A percentile compares a stretch with the other conserved stretches of the same genome.
Evolutionary conservation across 1,284 basidiomycete species (phyloP).

Genomic region (Cryptococcus floricola): DNA sequence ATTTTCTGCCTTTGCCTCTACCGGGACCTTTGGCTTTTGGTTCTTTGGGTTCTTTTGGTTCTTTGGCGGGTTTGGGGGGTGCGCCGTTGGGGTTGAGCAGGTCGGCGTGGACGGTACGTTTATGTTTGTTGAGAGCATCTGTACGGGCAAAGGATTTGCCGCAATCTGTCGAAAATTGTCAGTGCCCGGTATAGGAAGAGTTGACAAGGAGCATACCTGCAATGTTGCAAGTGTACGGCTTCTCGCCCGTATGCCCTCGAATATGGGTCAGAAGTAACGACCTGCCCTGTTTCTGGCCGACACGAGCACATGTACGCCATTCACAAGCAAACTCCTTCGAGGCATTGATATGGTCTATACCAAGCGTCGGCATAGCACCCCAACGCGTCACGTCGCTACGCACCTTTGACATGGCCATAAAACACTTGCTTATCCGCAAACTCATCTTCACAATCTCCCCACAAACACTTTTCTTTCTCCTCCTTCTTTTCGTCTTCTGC

Average conservation of each 20-base stretch:
- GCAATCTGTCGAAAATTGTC: background rate
- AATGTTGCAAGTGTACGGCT: background rate
- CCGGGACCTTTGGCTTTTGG: background rate
- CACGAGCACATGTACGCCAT: constrained; percentile 2
- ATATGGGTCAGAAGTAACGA: background rate
- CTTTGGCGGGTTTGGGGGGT: background rate
- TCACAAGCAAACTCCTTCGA: background rate
- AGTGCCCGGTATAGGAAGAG: background rate
- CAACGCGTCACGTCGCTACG: background rate
- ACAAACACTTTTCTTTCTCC: background rate
- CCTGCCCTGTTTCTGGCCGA: background rate
- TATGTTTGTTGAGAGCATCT: constrained; percentile 5
- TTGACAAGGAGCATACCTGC: background rate
- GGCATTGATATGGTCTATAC: background rate
- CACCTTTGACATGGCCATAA: constrained; percentile 1
- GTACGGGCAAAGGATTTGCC: background rate
- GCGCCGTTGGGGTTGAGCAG: background rate
- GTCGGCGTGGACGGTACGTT: constrained; percentile 2
- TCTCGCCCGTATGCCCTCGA: constrained; percentile 1
- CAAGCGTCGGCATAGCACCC: background rate
- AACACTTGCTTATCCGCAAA: background rate
- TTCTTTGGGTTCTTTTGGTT: too few relatives aligned
- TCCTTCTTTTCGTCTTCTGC: background rate
- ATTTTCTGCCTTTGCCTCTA: background rate
- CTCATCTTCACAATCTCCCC: background rate